Percentiles rank a stretch among this genome's conserved stretches.
phyloP scores from a whole-genome alignment of 176 grass and related monocot genomes.

The Ananas comosus region DNA sequence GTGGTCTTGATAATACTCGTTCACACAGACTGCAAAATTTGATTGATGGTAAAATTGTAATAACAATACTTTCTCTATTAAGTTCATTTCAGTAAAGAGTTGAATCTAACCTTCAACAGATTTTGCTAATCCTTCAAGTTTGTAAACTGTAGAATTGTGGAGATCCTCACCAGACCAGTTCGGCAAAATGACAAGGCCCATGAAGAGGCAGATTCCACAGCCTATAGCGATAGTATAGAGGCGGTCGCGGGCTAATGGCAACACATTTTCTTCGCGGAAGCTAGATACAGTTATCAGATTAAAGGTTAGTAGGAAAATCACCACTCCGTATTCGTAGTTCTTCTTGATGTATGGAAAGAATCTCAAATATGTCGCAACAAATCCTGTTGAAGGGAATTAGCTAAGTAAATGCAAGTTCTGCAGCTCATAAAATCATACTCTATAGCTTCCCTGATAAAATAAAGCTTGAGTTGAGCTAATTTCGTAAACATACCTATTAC shows the following conservation, averaged over 20 bases:
- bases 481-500: slow-evolving; percentile 36
- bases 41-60: slow-evolving; percentile 20
- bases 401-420: too few relatives aligned
- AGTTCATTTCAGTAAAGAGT: not conserved
- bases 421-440: too few relatives aligned
- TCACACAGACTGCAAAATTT: slow-evolving; percentile 56
- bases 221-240: slow-evolving; percentile 74
- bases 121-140: slow-evolving; percentile 71
- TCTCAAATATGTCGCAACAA: slow-evolving; percentile 63
- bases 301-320: slow-evolving; percentile 93
- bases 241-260: slow-evolving; percentile 59
- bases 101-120: slow-evolving; percentile 61
- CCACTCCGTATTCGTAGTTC: slow-evolving; percentile 79
- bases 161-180: slow-evolving; percentile 97
- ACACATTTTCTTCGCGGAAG: slow-evolving; percentile 55
- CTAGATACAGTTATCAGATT: slow-evolving; percentile 94
- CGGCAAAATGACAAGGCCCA: slow-evolving; percentile 72
- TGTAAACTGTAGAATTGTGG: slow-evolving; percentile 51
- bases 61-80: not conserved
- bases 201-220: slow-evolving; percentile 76
- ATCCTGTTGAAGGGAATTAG: slow-evolving; percentile 35
- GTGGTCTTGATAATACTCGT: slow-evolving; percentile 54
- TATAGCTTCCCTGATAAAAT: too few relatives aligned
- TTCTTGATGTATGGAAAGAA: slow-evolving; percentile 90
- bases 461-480: too few relatives aligned